Evolutionary conservation across 805 yeast species (phyloP), one percentile per base, ranked within the genome.

Genomic region (Candida nonsorbophila): DNA sequence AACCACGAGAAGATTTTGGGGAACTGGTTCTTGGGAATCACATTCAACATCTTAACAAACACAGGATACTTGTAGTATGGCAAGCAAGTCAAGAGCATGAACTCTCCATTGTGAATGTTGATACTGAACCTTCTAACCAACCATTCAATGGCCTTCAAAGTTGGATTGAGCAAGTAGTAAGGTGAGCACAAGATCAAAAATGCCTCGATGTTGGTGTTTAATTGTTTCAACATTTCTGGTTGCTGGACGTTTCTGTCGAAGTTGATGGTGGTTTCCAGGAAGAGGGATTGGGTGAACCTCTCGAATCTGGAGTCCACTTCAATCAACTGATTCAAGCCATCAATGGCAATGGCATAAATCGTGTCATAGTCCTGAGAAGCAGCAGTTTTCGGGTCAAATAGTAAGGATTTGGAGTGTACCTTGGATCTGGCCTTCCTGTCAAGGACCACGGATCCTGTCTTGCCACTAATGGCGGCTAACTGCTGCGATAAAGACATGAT

Each of bases 301-400:
- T 64, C 51, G 54, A 92, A 90, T 30, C 90, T 69, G n/a, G 72
- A 66, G 47, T 92, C 97, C 16, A 90, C 55, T 12, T 71, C 62
- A 25, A 71, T 73, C 29, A 92, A 64, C 42, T 84, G 88, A 17
- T 74, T 77, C 25, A 88, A 66, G 0, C 94, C 95, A 33, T 83
- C 92, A 5, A 72, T 45, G 3, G 92, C 81, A 32, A 74, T 74
- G 29, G 78, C 72, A 48, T 70, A 83, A 34, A 92, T 77, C 25
- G 80, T 68, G 43, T 87, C 96, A 47, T 75, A 88, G 53, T 92
- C 98, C 62, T 92, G 97, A 20, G 88, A 74, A n/a, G 94, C 84
- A 11, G 98, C 98, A 37, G 77, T 78, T 45, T 80, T 77, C 7
- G 95, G 70, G 24, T 85, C 94, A 53, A 81, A 88, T 16, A 92